Evolutionary conservation across 108 stramenopile species (phyloP).

Genomic region (Skeletonema marinoi): DNA sequence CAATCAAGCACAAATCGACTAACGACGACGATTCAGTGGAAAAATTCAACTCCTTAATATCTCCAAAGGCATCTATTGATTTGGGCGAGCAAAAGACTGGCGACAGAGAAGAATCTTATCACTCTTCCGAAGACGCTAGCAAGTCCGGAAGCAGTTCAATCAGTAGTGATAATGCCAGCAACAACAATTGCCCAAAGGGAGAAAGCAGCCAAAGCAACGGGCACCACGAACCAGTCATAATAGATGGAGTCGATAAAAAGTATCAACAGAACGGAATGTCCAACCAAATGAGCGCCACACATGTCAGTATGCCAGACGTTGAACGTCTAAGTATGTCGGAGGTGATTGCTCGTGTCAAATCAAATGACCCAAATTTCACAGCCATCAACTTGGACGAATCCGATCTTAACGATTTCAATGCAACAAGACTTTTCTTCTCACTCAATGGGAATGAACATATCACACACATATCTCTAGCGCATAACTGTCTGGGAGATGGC

Average conservation of each 20-base stretch:
- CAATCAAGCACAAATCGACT: not conserved
- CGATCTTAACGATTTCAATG: slow-evolving; percentile 11
- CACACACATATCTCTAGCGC: not conserved
- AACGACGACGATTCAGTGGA: not conserved
- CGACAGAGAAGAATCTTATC: not conserved
- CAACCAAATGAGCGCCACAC: not conserved
- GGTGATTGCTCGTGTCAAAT: slow-evolving; percentile 2
- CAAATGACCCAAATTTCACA: slow-evolving; percentile 1
- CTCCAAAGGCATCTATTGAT: not conserved
- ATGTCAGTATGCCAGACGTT: not conserved
- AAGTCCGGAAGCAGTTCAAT: not conserved
- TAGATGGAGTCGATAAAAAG: not conserved
- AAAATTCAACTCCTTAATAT: not conserved
- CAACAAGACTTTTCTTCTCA: not conserved
- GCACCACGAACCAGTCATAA: not conserved
- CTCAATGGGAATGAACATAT: slow-evolving; percentile 7
- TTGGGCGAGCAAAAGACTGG: not conserved
- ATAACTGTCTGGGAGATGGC: not conserved
- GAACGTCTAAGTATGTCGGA: not conserved
- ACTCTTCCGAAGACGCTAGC: not conserved
- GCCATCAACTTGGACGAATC: slow-evolving; percentile 10
- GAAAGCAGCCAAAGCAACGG: not conserved
- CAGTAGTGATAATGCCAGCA: not conserved
- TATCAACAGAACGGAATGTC: not conserved
- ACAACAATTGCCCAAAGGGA: not conserved